Percentiles rank a stretch among this genome's conserved stretches.
phyloP scores from a whole-genome alignment of 768 basidiomycete species.

The Hygrophoropsis aurantiaca region DNA sequence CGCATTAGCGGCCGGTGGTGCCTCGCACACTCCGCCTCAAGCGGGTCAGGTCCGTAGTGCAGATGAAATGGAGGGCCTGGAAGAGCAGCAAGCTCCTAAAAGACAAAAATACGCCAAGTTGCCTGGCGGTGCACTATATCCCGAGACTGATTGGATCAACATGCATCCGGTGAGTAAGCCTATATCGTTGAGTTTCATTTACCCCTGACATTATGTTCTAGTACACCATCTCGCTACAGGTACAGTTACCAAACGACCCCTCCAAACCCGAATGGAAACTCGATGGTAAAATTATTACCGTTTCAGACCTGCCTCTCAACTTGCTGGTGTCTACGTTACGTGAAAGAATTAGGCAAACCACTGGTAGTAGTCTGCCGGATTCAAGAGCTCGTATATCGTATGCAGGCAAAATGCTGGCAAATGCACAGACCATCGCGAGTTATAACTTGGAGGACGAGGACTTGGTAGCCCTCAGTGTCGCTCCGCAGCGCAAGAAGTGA shows the following conservation, averaged over 20 bases:
- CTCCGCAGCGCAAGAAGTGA: conserved; percentile 74
- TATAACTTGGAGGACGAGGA: conserved; percentile 95
- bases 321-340: conserved; percentile 85
- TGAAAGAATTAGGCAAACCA: conserved; percentile 79
- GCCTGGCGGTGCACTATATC: conserved; percentile 79
- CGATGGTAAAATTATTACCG: conserved; percentile 72
- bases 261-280: conserved; percentile 93
- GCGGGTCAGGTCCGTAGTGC: conserved; percentile 75
- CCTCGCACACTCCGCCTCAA: conserved; percentile 43
- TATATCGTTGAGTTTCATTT: not conserved
- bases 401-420: conserved; percentile 82
- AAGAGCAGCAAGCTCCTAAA: conserved; percentile 80
- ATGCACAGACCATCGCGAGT: conserved; percentile 77
- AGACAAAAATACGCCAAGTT: conserved; percentile 84
- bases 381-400: conserved; percentile 81
- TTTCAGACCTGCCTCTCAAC: conserved; percentile 83
- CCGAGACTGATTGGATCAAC: conserved; percentile 86
- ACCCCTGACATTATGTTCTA: conserved; percentile 21
- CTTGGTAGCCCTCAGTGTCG: conserved; percentile 70
- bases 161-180: conserved; percentile 71
- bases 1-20: conserved; percentile 50
- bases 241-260: conserved; percentile 81
- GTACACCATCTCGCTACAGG: conserved; percentile 83
- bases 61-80: conserved; percentile 77
- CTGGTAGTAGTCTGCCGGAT: conserved; percentile 78